Percentiles rank a stretch among this genome's conserved stretches.
Evolutionary conservation across 495 filamentous ascomycete species (phyloP).

Genomic region (Lasiosphaeriaceae sp.): DNA sequence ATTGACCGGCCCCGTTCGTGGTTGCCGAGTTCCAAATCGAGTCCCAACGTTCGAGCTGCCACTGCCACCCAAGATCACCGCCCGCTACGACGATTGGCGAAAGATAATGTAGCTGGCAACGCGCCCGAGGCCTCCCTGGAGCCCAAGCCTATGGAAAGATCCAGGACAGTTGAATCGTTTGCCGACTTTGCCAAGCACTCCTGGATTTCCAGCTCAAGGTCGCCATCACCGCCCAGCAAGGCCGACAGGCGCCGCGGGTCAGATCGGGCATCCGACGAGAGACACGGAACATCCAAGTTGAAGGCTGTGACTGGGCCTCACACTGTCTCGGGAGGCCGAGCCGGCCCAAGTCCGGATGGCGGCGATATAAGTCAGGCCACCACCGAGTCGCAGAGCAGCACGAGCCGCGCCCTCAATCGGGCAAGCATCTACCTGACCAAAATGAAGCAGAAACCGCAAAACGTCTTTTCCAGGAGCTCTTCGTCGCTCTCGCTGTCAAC

Average conservation of each 20-base stretch:
- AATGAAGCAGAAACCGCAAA: constrained; percentile 40
- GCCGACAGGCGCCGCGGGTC: constrained; percentile 6
- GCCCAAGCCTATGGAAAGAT: constrained; percentile 23
- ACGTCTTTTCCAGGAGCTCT: constrained; percentile 30
- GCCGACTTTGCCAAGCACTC: constrained; percentile 63
- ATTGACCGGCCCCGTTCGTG: constrained; percentile 42
- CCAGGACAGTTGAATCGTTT: constrained; percentile 54
- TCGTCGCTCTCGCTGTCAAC: constrained; percentile 18
- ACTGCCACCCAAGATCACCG: constrained; percentile 16
- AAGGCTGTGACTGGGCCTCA: constrained; percentile 21
- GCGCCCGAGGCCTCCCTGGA: constrained; percentile 5
- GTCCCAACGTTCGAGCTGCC: constrained; percentile 26
- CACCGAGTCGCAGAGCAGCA: constrained; percentile 25
- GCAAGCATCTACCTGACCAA: constrained; percentile 37
- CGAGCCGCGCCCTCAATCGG: constrained; percentile 23
- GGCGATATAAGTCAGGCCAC: constrained; percentile 16
- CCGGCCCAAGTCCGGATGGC: constrained; percentile 22
- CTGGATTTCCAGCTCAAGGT: constrained; percentile 60
- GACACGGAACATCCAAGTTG: constrained; percentile 16
- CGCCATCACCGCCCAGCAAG: constrained; percentile 52
- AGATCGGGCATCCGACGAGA: constrained; percentile 12
- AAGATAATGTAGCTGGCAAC: constrained; percentile 20
- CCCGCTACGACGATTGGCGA: constrained; percentile 18
- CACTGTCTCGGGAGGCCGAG: constrained; percentile 28
- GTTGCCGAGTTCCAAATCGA: constrained; percentile 41